Base-by-base conservation (phyloP, 2,329 filamentous ascomycete species). In the Chaetomium sp. region DNA sequence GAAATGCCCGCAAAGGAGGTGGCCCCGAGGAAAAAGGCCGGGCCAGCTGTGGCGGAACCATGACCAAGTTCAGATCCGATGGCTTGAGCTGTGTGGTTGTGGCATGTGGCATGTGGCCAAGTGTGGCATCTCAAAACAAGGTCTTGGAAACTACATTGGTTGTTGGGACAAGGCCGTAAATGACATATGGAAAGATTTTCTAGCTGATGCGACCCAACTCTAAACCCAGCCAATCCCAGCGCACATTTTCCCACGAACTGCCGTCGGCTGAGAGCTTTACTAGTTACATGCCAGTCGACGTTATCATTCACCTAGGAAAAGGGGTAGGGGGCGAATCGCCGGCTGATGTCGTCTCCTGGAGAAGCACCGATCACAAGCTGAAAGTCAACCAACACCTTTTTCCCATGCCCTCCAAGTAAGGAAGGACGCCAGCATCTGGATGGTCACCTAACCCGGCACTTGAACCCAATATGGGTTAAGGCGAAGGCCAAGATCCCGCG, bases 371-470 rank as follows among this genome's bases (percentile, higher is more conserved):
- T 50, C 47, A 55, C 51, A 31, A 55, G 27, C 27, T 29, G 27
- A 29, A 29, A 6, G 51, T 29, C 51, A 1, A 21, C 9, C 27
- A 42, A n/a, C 38, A 33, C 51, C 51, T 29, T n/a, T 23, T 55
- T 55, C 10, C 51, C 51, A 33, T 9, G 6, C 10, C 29, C 51
- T 21, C 29, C 29, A 55, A 33, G 47, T 23, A 50, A 27, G 51
- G 27, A 55, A 33, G 53, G 31, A 33, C 12, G 31, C 19, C 45
- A 23, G n/a, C 45, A 47, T 6, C 29, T 29, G 27, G 33, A 13
- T 55, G 27, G 53, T 35, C 53, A 35, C 27, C 53, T 23, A 55
- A 33, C 57, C 42, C 45, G 47, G 57, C 45, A 51, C 57, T 60
- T 25, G 31, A 9, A 27, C 29, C 27, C 56, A 23, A 60, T 27